Conservation (phyloP, 768 basidiomycete species). For the Tremella fuciformis region DNA sequence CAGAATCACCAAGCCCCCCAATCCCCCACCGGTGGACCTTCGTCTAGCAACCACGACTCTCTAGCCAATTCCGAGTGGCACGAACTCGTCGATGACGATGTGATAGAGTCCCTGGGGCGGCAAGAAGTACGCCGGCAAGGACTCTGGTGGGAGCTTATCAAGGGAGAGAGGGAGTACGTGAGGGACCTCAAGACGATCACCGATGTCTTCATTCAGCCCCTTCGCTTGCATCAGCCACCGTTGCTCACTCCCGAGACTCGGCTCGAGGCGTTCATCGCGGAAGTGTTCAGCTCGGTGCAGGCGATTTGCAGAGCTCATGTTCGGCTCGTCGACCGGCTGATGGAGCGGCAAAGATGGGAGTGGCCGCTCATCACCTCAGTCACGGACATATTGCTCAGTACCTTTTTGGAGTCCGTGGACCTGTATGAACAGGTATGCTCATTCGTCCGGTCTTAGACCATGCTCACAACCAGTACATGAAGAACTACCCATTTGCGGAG, state of each 20-base stretch:
- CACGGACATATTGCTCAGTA: slow-evolving; percentile 37
- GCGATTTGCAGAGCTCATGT: slow-evolving; percentile 30
- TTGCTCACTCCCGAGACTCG: slow-evolving; percentile 28
- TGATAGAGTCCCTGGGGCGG: slow-evolving; percentile 28
- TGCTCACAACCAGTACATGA: slow-evolving; percentile 37
- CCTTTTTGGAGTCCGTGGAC: slow-evolving; percentile 28
- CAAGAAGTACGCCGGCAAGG: slow-evolving; percentile 42
- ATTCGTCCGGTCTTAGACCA: background rate
- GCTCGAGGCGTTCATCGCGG: slow-evolving; percentile 39
- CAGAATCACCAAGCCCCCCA: slow-evolving; percentile 2
- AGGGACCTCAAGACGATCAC: slow-evolving; percentile 37
- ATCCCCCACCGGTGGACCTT: background rate
- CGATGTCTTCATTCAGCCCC: slow-evolving; percentile 43
- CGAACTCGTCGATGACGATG: slow-evolving; percentile 33
- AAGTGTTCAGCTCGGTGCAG: slow-evolving; percentile 42
- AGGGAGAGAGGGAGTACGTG: slow-evolving; percentile 45
- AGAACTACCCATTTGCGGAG: slow-evolving; percentile 77
- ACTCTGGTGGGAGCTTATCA: slow-evolving; percentile 45
- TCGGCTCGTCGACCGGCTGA: slow-evolving; percentile 26
- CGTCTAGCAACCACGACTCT: background rate
- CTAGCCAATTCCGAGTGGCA: slow-evolving; percentile 42
- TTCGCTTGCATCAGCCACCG: slow-evolving; percentile 28
- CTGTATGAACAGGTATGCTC: slow-evolving; percentile 38
- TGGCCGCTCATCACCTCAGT: slow-evolving; percentile 45
- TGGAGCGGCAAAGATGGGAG: slow-evolving; percentile 40